Base-by-base conservation (phyloP, 1,284 basidiomycete species). In the Cerioporus squamosus region DNA sequence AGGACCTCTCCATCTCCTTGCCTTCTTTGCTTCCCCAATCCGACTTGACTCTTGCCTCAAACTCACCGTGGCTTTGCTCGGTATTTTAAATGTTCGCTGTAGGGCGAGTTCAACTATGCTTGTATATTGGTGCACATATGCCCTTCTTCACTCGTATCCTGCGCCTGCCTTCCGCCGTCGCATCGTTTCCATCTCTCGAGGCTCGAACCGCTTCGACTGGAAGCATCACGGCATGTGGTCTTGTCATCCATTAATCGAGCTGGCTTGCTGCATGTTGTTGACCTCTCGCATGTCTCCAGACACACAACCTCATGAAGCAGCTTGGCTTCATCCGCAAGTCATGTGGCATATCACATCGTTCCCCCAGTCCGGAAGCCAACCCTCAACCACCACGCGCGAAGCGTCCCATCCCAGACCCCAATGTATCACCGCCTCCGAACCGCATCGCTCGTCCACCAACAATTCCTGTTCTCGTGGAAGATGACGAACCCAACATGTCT, bases 391-490 rank as follows among this genome's bases (percentile, higher is more conserved):
- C 81, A 3, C 83, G 81, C n/a, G 74, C 74, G 66, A 76, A 73
- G 67, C 77, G 72, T 64, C 79, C 70, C 63, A 69, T 64, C 56
- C 72, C 65, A 64, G 77, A 76, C 69, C 78, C 72, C 67, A 76
- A 72, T 66, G 69, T 74, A 55, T 81, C 83, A 14, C 83, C 83
- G 0, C 79, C 79, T 50, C 71, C 77, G 31, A 79, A 79, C 65
- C 84, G 86, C 44, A 78, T 91, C 53, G 81, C 88, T n/a, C 81
- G 85, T 44, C 75, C 84, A 39, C 88, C 88, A 2, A 85, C 81
- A 50, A 71, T 91, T 29, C 85, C 88, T 0, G 83, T 82, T 15
- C 90, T 91, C 56, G 66, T 76, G 36, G 88, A 91, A 68, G 89
- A 90, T 48, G 87, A 90, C 0, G 88, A 90, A 59, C 60, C 53